Base-by-base conservation (phyloP, 2,329 filamentous ascomycete genomes). In the Cercospora janseana region DNA sequence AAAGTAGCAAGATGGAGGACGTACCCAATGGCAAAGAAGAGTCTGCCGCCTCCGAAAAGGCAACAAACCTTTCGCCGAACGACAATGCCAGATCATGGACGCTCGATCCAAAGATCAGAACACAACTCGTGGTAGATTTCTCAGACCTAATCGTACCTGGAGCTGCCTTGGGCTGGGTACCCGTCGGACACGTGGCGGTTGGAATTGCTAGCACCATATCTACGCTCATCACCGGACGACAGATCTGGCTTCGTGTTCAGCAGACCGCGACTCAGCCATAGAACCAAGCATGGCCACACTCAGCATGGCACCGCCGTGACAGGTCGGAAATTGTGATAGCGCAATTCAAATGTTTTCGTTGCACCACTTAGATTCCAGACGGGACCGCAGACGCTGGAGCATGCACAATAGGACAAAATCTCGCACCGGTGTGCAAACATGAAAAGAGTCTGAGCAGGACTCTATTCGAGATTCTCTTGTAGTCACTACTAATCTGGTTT, bases 81-180 rank as follows among this genome's bases (percentile, higher is more conserved):
- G 18, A 12, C 12, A 13, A 7, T 27, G 18, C 43, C 4, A 46
- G 34, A 40, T 32, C 27, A 21, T 26, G 40, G 42, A 28, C 20
- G 24, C 18, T 21, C 8, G 23, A 49, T 28, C 13, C 31, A 4
- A 28, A 31, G 13, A 35, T 60, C 8, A 58, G 49, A 16, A 75
- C 78, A 10, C 72, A 74, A 42, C 64, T 85, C 4, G 52, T 81
- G 1, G 74, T 80, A 1, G 81, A 87, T 61, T 58, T 69, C 5
- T 74, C 85, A 43, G 86, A 89, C 63, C 63, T 87, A 38, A 61
- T 82, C 3, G 71, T 87, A 24, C 86, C 86, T 0, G 79, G 79
- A 0, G 70, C 72, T 4, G 70, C 78, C 1, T 68, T 87, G 10
- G 82, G 82, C 0, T 87, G 83, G 83, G 67, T 84, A 20, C 65